Evolutionary conservation across 169 alveolate genomes (phyloP).

Genomic region (Toxoplasma gondii): DNA sequence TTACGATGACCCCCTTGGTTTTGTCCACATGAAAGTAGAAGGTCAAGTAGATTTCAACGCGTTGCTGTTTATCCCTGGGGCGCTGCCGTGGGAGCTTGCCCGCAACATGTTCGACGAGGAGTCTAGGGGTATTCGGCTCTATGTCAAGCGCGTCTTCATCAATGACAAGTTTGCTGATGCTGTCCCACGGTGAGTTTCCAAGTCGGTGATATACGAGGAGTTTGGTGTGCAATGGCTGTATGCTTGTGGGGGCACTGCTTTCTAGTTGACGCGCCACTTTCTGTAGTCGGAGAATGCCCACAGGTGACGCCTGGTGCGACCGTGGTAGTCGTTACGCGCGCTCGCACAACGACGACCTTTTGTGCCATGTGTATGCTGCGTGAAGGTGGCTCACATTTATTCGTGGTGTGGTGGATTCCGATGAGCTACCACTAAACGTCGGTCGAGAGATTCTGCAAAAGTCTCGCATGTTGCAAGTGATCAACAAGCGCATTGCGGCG

Average conservation of each 20-base stretch:
- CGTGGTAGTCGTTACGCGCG: too few species aligned
- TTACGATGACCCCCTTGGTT: constrained; percentile 95
- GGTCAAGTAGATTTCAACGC: constrained; percentile 99
- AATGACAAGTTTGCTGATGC: constrained; percentile 96
- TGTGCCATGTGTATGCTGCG: not conserved
- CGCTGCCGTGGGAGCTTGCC: constrained; percentile 91
- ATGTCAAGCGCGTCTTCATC: constrained; percentile 98
- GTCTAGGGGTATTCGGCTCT: constrained; percentile 94
- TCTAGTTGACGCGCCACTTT: not conserved
- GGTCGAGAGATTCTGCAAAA: constrained; percentile 97
- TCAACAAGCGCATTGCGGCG: constrained; percentile 86
- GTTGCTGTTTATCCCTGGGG: constrained; percentile 94
- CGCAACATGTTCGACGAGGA: constrained; percentile 89
- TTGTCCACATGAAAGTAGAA: constrained; percentile 98
- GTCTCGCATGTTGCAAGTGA: constrained; percentile 92
- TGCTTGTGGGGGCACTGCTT: not conserved
- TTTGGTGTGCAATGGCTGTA: not conserved
- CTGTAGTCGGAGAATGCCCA: too few species aligned
- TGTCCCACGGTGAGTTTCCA: constrained; percentile 85
- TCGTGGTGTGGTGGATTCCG: constrained; percentile 98
- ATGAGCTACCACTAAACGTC: constrained; percentile 97
- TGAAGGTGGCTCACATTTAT: constrained; percentile 93
- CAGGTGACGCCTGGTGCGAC: too few species aligned
- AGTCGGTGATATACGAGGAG: not conserved
- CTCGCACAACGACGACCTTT: too few species aligned